Evolutionary conservation across 1,139 yeast species (phyloP).

Genomic region (Yarrowia galli): DNA sequence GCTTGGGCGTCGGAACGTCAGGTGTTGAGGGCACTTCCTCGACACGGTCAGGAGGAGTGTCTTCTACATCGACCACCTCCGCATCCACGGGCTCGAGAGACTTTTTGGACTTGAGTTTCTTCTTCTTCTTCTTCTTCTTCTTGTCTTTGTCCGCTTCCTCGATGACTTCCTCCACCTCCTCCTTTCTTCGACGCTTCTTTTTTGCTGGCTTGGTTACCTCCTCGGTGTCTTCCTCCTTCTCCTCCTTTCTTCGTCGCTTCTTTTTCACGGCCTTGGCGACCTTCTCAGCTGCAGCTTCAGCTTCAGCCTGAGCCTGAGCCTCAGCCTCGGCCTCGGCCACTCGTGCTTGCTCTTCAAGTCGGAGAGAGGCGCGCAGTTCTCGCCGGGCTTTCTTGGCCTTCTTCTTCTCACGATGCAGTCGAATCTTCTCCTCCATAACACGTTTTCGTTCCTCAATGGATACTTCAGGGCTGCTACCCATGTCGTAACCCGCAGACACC

Average conservation of each 20-base stretch:
- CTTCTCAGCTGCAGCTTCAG: no score
- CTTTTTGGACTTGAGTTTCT: background rate
- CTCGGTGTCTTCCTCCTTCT: background rate
- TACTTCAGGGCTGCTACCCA: background rate
- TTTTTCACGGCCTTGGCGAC: background rate
- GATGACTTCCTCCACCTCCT: background rate
- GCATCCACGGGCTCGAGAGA: background rate
- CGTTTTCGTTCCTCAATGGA: background rate
- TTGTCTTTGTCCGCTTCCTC: background rate
- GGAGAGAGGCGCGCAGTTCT: background rate
- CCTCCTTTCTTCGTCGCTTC: background rate
- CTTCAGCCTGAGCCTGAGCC: background rate
- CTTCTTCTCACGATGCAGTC: background rate
- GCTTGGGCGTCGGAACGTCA: background rate
- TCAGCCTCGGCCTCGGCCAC: background rate
- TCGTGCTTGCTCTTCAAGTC: background rate
- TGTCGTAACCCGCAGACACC: background rate
- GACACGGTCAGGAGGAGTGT: background rate
- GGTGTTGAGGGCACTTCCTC: background rate
- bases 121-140: no score
- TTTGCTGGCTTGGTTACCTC: background rate
- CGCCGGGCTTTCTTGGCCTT: background rate
- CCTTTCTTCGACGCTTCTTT: constrained; percentile 1
- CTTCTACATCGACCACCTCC: background rate
- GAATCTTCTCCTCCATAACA: background rate